Percentiles rank a stretch among this genome's conserved stretches.
Evolutionary conservation across 1,284 basidiomycete genomes (phyloP).

Genomic region (Malassezia dermatis): DNA sequence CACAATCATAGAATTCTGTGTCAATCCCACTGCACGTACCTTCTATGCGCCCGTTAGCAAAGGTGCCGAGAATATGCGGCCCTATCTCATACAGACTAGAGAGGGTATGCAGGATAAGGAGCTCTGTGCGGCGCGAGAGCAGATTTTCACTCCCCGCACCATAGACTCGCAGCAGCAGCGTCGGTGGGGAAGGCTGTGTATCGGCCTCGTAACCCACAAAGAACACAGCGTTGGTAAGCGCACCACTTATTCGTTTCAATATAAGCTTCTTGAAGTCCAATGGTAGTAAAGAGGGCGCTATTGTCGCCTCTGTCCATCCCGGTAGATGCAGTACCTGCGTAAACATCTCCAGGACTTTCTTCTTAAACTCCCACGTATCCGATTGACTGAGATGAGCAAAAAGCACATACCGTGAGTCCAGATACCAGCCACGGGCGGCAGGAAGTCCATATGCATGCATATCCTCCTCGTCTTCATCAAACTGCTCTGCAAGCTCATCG

Average conservation of each 20-base stretch:
- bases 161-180: constrained; percentile 42
- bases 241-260: constrained; percentile 39
- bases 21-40: constrained; percentile 6
- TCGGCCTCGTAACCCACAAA: constrained; percentile 34
- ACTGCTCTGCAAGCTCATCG: constrained; percentile 21
- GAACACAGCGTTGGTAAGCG: constrained; percentile 45
- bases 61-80: constrained; percentile 45
- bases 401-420: constrained; percentile 26
- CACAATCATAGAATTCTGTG: constrained; percentile 40
- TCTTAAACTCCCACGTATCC: constrained; percentile 27
- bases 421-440: constrained; percentile 35
- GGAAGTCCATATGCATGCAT: constrained; percentile 46
- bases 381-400: constrained; percentile 15
- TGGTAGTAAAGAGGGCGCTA: constrained; percentile 25
- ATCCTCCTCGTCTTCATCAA: constrained; percentile 42
- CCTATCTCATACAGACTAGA: constrained; percentile 46
- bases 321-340: constrained; percentile 24
- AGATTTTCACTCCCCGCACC: constrained; percentile 39
- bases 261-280: constrained; percentile 21
- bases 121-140: constrained; percentile 37
- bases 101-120: constrained; percentile 44
- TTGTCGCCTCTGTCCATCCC: constrained; percentile 30
- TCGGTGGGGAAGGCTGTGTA: constrained; percentile 21
- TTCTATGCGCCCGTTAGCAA: constrained; percentile 45
- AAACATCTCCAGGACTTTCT: constrained; percentile 32